phyloP scores from a whole-genome alignment of 148 eudicot genomes.

The Diospyros lotus region DNA sequence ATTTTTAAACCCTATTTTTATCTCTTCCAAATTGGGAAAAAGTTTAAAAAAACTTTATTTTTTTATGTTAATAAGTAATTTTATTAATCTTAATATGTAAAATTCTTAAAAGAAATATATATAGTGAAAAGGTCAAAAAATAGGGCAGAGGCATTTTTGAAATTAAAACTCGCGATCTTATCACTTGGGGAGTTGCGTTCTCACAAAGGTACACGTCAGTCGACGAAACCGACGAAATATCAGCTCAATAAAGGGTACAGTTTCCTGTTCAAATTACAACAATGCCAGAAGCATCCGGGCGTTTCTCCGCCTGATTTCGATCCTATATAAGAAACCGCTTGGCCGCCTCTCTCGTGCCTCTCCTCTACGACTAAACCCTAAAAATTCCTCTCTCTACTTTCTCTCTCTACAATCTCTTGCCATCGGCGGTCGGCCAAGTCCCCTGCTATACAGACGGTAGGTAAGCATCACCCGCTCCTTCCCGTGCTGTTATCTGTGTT shows the following conservation, averaged over 20 bases:
- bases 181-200: background rate
- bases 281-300: too few relatives aligned
- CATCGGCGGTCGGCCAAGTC: background rate
- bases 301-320: background rate
- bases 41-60: too few relatives aligned
- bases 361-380: background rate
- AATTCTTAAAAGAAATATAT: too few relatives aligned
- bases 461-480: background rate
- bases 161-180: background rate
- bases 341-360: background rate
- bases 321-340: constrained; percentile 6
- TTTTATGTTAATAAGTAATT: too few relatives aligned
- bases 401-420: background rate
- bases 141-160: too few relatives aligned
- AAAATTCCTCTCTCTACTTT: background rate
- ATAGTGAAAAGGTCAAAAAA: too few relatives aligned
- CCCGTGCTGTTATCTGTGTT: background rate
- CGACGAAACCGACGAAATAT: too few relatives aligned
- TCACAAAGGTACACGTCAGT: background rate
- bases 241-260: too few relatives aligned
- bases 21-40: too few relatives aligned
- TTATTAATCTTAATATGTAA: too few relatives aligned
- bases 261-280: background rate
- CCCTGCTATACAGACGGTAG: background rate
- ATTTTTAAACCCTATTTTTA: too few relatives aligned